Conservation (phyloP, 371 early-diverging fungal genomes). For the Mucor sp. region DNA sequence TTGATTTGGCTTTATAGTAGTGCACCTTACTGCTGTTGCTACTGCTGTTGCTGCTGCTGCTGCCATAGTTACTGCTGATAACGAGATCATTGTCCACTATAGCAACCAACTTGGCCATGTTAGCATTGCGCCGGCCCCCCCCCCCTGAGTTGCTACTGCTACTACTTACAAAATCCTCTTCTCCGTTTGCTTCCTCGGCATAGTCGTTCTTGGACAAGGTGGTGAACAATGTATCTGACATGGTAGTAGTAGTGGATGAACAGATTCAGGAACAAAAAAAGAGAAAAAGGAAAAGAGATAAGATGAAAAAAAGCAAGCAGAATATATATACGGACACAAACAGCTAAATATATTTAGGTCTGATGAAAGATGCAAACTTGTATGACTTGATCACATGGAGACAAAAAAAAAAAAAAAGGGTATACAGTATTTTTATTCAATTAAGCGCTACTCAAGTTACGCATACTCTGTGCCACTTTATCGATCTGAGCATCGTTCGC, state of each 20-base stretch:
- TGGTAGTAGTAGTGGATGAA: neutral
- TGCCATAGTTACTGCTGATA: conserved; percentile 5
- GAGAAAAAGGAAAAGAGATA: neutral
- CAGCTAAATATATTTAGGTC: neutral
- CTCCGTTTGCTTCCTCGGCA: neutral
- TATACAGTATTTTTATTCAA: conserved; percentile 8
- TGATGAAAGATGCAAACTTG: neutral
- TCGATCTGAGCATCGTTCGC: conserved; percentile 36
- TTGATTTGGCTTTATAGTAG: neutral
- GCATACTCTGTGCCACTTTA: conserved; percentile 37
- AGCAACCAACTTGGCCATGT: neutral
- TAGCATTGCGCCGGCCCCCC: neutral
- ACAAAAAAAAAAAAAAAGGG: conserved; percentile 5
- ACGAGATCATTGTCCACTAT: neutral
- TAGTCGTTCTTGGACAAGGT: neutral
- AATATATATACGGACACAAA: neutral
- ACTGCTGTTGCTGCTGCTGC: neutral
- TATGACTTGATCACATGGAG: conserved; percentile 6
- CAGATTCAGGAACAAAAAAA: neutral
- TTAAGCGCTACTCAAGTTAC: conserved; percentile 15
- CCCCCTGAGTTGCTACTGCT: no score
- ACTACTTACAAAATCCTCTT: neutral
- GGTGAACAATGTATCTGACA: neutral
- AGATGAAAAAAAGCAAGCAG: neutral
- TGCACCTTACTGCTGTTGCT: neutral